Evolutionary conservation across 306 rosid species (phyloP), one percentile per base, ranked within the genome.

Genomic region (Boehmeria nivea): DNA sequence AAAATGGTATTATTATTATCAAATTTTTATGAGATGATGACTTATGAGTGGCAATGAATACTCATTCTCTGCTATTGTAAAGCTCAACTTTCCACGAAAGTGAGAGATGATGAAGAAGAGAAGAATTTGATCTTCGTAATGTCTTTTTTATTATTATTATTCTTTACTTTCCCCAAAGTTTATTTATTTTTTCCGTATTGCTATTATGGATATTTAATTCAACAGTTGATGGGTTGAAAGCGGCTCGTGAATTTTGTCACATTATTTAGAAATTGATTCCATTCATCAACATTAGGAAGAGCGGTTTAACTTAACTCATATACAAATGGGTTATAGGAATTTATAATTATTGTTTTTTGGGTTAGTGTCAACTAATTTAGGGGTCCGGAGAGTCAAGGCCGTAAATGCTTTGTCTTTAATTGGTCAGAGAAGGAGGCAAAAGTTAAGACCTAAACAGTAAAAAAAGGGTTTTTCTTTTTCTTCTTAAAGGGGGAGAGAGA

Each of bases 1-100:
- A n/a, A n/a, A n/a, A n/a, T n/a, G n/a, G n/a, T 45, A 42, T 42
- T 42, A 13, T n/a, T 13, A 42, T 42, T 42, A 13, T 14, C 8
- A 31, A 31, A 42, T 13, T 42, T 16, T 42, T 14, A 3, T 45
- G 39, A 36, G 38, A 22, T 51, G 60, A 27, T 23, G 72, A 26
- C 31, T 22, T 4, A 61, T 6, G 37, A 48, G 53, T 39, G 24
- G 27, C 16, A 45, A 54, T 21, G 44, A 54, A 54, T 16, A 25
- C 16, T 54, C 60, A 36, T n/a, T 39, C 22, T 39, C 36, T 38
- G 43, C 50, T 59, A 23, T 12, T n/a, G 75, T 65, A 68, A 82
- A 75, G 77, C 76, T 67, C 73, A 50, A 60, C 76, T 72, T 78
- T 82, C 57, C 40, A 6, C 52, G 68, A 54, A 66, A 61, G 71